Evolutionary conservation across 116 monocot species (phyloP), one percentile per base, ranked within the genome.

Genomic region (Phalaenopsis hybrid): DNA sequence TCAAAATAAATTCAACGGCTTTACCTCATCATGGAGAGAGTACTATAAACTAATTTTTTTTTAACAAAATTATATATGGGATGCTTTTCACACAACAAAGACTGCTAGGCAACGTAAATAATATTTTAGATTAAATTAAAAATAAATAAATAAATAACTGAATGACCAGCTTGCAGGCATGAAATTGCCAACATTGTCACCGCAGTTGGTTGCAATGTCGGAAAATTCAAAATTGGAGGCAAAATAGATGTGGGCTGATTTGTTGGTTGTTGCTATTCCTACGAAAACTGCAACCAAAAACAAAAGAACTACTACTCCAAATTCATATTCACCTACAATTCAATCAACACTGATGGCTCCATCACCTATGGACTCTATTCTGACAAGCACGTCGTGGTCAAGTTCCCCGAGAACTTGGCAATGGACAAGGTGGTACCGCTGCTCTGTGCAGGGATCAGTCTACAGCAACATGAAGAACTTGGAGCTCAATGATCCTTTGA

Each of bases 391-490:
- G 86, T 86, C 33, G 81, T 77, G 0, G 74, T 89, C 5, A 79
- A 75, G 44, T 79, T 86, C 77, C 89, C 89, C 9, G 89, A 89
- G 1, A 80, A 70, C 72, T 17, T 89, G 86, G 79, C 81, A 0
- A 79, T 89, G 2, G 84, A 84, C 57, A 80, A 82, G 73, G 82
- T 58, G 1, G 89, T 82, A 0, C 89, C 89, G 0, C 80, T 89
- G 18, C 74, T 89, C 44, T 89, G 89, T 44, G 89, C 89, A 0
- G 89, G 89, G 0, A 63, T 82, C 86, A 1, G 86, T 89, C 55
- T 89, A 86, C 33, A 59, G 81, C 43, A 84, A 86, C 13, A 84
- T 89, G 89, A 86, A 84, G 82, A 44, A 80, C 52, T 80, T 81
- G 57, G 84, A 86, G 34, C 81, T 89, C 20, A 73, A 82, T 58